Base-by-base conservation (phyloP, 495 filamentous ascomycete genomes). In the Evernia prunastri region DNA sequence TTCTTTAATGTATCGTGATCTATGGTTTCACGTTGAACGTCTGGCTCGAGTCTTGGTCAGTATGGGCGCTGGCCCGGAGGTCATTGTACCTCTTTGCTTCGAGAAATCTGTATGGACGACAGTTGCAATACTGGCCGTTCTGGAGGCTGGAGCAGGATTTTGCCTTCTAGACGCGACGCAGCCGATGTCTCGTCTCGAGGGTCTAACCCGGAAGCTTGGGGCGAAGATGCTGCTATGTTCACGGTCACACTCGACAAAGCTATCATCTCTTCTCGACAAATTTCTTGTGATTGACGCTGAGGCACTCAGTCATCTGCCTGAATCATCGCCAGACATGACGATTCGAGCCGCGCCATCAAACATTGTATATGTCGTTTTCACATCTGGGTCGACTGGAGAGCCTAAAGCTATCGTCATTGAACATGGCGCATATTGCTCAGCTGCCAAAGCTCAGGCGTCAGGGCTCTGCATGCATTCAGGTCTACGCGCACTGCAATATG, bases 71-170 rank as follows among this genome's bases (percentile, higher is more conserved):
- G 77, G 4, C 74, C 79, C 2, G 81, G 81, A 53, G 69, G 69
- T 68, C 31, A 69, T 80, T 29, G 81, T 86, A 56, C 79, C 77
- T 6, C 71, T 84, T 23, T 83, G 78, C 66, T 85, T 86, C 49
- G 80, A 86, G 60, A 87, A 86, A 72, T 83, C 82, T 17, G 77
- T 81, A 69, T 86, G 82, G 82, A 77, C 82, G 40, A 67, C 79
- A 5, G 78, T 87, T 27, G 77, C 82, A 33, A 80, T 84, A 72
- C 73, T 85, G 51, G 82, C 77, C 29, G 79, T 87, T 27, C 68
- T 85, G 64, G 84, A 85, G 64, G 83, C 84, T 36, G 85, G 85
- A 0, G 83, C 80, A 25, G 82, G 75, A 1, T 82, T 82, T 65
- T 83, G 87, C 29, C 84, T 82, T 5, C 71, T 87, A 27, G 83